These are phyloP conservation scores for Fraxinus sp. DNA, from an alignment of 305 asterid genomes.

Conservation along the genomic window DNA sequence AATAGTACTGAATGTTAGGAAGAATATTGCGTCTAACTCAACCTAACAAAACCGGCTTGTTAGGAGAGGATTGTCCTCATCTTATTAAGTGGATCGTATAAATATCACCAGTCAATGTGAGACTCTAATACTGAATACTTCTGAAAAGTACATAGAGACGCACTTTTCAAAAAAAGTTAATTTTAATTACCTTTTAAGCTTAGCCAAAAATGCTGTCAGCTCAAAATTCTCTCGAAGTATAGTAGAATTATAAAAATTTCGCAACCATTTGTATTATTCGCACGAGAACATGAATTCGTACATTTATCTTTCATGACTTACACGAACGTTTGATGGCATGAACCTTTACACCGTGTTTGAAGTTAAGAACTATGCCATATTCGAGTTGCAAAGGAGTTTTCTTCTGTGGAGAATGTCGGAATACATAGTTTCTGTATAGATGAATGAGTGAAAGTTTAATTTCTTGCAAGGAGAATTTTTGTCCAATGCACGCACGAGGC, in stretches of 20 bases:
- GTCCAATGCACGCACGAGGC: constrained; percentile 90
- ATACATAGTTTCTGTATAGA: constrained; percentile 61
- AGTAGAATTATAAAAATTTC: background rate
- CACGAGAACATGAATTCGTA: background rate
- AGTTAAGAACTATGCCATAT: constrained; percentile 76
- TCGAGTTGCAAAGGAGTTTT: constrained; percentile 76
- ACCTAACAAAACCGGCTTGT: too few species aligned
- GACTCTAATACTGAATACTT: too few species aligned
- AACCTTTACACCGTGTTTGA: constrained; percentile 77
- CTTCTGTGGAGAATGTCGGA: constrained; percentile 69
- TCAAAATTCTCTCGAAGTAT: background rate
- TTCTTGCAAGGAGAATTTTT: constrained; percentile 84
- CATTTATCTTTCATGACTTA: background rate
- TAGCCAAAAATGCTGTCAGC: background rate
- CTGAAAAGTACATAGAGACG: background rate
- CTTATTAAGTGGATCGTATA: too few species aligned
- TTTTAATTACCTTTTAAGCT: background rate
- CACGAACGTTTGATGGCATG: constrained; percentile 57
- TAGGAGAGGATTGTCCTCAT: too few species aligned
- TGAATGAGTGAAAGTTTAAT: constrained; percentile 73
- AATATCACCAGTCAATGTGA: too few species aligned
- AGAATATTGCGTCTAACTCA: too few species aligned
- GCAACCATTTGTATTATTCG: background rate
- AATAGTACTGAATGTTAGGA: background rate
- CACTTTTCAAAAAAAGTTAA: background rate